phyloP scores from a whole-genome alignment of 352 stramenopile genomes.

The Pythium apleroticum region DNA sequence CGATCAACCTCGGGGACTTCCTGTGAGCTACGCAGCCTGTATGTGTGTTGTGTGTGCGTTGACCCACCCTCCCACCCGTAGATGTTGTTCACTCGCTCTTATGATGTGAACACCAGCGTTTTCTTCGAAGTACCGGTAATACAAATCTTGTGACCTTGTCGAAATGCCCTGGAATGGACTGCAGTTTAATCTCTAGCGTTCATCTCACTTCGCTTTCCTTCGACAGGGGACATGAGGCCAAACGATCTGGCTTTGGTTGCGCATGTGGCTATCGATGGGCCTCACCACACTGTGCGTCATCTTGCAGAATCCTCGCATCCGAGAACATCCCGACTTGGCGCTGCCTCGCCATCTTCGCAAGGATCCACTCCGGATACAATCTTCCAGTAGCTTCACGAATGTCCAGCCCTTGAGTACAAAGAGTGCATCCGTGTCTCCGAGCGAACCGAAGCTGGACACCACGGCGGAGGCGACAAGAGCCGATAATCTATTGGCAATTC shows the following conservation, averaged over 20 bases:
- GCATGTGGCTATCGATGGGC: neutral
- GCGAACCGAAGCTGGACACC: too few relatives aligned
- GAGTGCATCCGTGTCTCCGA: too few relatives aligned
- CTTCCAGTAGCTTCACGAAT: neutral
- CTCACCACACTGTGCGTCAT: constrained; percentile 1
- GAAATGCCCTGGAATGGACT: too few relatives aligned
- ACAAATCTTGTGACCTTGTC: too few relatives aligned
- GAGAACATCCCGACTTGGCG: neutral
- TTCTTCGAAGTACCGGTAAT: neutral
- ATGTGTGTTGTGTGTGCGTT: neutral
- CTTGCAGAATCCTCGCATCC: neutral
- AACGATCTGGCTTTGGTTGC: neutral
- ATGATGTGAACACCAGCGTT: neutral
- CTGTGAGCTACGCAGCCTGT: neutral
- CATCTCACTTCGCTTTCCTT: too few relatives aligned
- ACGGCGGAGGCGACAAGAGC: too few relatives aligned
- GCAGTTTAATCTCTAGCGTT: too few relatives aligned
- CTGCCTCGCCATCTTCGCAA: neutral
- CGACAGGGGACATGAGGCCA: too few relatives aligned
- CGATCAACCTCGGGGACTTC: neutral
- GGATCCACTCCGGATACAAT: neutral
- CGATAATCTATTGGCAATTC: too few relatives aligned
- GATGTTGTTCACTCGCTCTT: neutral
- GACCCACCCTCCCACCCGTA: neutral
- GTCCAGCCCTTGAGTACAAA: too few relatives aligned